Conservation (phyloP, 441 rosid genomes). For the Raphanus hybrid region DNA sequence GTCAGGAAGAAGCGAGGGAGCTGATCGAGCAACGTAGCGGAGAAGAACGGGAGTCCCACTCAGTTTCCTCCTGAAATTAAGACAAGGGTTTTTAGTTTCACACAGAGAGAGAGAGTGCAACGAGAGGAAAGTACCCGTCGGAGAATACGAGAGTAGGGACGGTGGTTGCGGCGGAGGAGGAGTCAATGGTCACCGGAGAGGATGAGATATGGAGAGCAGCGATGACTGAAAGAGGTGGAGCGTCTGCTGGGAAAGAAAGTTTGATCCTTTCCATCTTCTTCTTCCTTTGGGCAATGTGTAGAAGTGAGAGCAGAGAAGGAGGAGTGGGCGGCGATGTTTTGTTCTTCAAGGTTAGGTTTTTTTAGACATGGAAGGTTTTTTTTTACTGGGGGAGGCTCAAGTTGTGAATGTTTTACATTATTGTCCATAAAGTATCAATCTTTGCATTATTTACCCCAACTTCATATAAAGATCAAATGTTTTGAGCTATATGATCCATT, state of each 20-base stretch:
- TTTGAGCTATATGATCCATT: no score
- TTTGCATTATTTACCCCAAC: conserved; percentile 4
- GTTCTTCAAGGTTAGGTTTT: not conserved
- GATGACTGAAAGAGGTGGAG: conserved; percentile 61
- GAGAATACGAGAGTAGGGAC: no score
- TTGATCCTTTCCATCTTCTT: conserved; percentile 45
- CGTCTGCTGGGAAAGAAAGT: conserved; percentile 53
- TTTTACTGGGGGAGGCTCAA: not conserved
- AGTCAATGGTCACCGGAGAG: conserved; percentile 42
- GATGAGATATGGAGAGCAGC: conserved; percentile 58
- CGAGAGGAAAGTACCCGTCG: no score
- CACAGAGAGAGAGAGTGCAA: no score
- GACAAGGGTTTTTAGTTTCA: no score
- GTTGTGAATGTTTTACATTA: not conserved
- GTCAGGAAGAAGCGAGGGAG: no score
- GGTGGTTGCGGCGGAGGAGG: conserved; percentile 21
- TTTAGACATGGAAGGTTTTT: not conserved
- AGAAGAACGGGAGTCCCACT: no score
- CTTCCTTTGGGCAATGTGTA: not conserved
- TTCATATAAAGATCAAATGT: no score
- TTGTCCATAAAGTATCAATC: not conserved
- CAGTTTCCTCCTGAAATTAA: no score
- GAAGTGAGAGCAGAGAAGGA: no score
- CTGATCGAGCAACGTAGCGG: no score
- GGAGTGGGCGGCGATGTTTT: not conserved